Evolutionary conservation across 2,329 filamentous ascomycete species (phyloP).

Genomic region (Claviceps monticola): DNA sequence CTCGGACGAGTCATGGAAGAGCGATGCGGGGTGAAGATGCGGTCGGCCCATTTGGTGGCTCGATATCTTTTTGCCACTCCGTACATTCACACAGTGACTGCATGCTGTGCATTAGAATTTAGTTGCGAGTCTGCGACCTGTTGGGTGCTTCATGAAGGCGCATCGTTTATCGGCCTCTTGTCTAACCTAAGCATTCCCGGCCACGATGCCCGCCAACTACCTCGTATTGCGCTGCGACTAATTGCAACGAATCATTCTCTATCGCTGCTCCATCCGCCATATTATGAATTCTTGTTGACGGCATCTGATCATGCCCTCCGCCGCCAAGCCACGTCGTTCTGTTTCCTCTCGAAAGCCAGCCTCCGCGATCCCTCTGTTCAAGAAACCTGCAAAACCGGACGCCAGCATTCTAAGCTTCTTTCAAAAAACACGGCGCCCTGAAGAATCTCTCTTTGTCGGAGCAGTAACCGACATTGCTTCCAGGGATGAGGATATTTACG

Average conservation of each 20-base stretch:
- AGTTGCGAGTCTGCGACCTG: neutral
- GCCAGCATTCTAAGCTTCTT: slow-evolving; percentile 63
- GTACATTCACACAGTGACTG: no score
- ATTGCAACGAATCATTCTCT: neutral
- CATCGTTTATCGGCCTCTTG: neutral
- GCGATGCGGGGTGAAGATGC: no score
- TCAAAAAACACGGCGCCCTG: slow-evolving; percentile 49
- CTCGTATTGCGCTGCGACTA: neutral
- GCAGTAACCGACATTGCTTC: slow-evolving; percentile 9
- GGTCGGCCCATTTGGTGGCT: no score
- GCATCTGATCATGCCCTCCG: slow-evolving; percentile 18
- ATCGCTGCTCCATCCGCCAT: neutral
- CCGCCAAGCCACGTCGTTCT: slow-evolving; percentile 19
- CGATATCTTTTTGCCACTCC: no score
- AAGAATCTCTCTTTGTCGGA: slow-evolving; percentile 44
- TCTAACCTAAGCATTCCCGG: neutral
- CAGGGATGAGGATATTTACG: slow-evolving; percentile 16
- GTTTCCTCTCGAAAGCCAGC: slow-evolving; percentile 19
- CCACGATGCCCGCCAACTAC: neutral
- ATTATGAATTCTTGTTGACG: neutral
- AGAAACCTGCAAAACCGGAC: slow-evolving; percentile 34
- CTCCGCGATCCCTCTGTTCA: slow-evolving; percentile 12
- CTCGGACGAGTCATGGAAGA: no score
- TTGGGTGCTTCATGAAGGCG: neutral
- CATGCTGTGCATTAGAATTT: no score